Evolutionary conservation across 2,329 filamentous ascomycete species (phyloP).

Genomic region (Penicillium sp.): DNA sequence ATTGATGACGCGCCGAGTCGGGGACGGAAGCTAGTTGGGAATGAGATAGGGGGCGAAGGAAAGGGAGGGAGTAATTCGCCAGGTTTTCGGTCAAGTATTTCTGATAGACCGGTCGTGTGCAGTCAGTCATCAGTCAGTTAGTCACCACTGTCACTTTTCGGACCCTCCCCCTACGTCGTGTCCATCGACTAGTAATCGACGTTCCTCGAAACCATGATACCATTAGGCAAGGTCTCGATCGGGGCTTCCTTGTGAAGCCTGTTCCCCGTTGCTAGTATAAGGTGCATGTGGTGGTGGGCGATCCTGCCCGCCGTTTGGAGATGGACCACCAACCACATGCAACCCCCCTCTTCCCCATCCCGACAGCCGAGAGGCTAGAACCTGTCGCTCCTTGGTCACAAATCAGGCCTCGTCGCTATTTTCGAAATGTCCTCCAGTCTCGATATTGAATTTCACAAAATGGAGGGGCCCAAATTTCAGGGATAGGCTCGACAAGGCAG

Average conservation of each 20-base stretch:
- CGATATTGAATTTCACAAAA: background rate
- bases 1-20: conserved; percentile 24
- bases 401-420: background rate
- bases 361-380: background rate
- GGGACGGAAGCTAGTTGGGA: conserved; percentile 16
- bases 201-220: background rate
- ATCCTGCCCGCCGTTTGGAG: background rate
- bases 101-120: background rate
- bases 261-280: conserved; percentile 17
- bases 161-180: background rate
- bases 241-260: conserved; percentile 13
- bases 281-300: conserved; percentile 17
- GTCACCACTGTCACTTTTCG: background rate
- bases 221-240: conserved; percentile 13
- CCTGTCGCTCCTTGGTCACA: background rate
- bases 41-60: conserved; percentile 28
- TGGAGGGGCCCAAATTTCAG: background rate
- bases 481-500: background rate
- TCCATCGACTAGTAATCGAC: background rate
- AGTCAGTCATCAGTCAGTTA: background rate
- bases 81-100: background rate
- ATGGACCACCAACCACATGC: conserved; percentile 1
- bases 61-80: background rate
- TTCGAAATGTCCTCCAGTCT: no score
- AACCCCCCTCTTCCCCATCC: background rate